A percentile compares a stretch with the other conserved stretches of the same genome.
These are phyloP conservation scores for Hypoxylon sp. DNA, from an alignment of 2,329 filamentous ascomycete species.

Conservation along the genomic window DNA sequence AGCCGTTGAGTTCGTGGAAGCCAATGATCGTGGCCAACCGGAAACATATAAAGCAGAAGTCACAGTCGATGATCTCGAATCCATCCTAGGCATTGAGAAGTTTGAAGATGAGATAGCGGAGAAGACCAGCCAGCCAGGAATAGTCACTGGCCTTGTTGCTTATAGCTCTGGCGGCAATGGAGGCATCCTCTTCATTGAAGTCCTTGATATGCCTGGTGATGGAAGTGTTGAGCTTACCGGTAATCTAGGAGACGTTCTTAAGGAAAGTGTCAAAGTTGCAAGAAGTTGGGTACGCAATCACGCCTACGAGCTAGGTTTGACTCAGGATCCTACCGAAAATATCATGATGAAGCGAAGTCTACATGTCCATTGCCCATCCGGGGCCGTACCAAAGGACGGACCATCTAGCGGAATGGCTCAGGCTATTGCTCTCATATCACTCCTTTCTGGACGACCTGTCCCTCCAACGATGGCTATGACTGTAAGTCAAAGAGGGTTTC, in stretches of 20 bases:
- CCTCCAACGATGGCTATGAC: slow-evolving; percentile 97
- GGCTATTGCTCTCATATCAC: slow-evolving; percentile 90
- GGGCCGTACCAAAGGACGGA: slow-evolving; percentile 95
- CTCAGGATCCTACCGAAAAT: slow-evolving; percentile 84
- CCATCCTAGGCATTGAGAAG: slow-evolving; percentile 91
- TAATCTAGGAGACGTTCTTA: slow-evolving; percentile 95
- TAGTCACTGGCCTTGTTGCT: slow-evolving; percentile 95
- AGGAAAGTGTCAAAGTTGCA: slow-evolving; percentile 96
- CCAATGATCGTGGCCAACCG: slow-evolving; percentile 79
- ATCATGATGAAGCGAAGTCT: slow-evolving; percentile 96
- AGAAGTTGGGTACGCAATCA: slow-evolving; percentile 98
- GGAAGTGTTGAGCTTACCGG: slow-evolving; percentile 95
- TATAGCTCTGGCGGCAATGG: slow-evolving; percentile 95
- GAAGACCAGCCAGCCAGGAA: slow-evolving; percentile 84
- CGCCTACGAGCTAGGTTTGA: slow-evolving; percentile 90
- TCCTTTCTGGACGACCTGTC: slow-evolving; percentile 89
- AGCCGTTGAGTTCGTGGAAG: slow-evolving; percentile 94
- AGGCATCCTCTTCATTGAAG: slow-evolving; percentile 97
- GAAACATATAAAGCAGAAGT: slow-evolving; percentile 81
- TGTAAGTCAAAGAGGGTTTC: slow-evolving; percentile 60
- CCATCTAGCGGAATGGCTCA: slow-evolving; percentile 91
- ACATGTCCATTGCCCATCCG: slow-evolving; percentile 95
- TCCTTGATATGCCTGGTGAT: slow-evolving; percentile 95
- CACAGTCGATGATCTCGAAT: slow-evolving; percentile 84
- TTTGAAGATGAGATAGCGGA: slow-evolving; percentile 97